These are phyloP conservation scores for Musa balbisiana DNA, from an alignment of 202 grass and related monocot genomes.

Conservation along the genomic window DNA sequence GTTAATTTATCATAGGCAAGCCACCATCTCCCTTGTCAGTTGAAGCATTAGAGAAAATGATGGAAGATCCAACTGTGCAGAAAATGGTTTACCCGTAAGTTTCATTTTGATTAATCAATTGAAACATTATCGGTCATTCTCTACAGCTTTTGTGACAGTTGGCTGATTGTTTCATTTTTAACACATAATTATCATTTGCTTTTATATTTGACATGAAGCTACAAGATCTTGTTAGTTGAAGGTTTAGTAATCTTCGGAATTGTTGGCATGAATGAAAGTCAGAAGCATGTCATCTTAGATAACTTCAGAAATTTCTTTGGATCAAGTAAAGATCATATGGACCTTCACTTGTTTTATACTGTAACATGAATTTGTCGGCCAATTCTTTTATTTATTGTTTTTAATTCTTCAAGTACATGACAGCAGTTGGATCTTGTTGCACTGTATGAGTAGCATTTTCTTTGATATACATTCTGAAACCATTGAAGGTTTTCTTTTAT, in stretches of 20 bases:
- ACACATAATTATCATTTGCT: too few relatives aligned
- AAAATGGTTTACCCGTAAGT: slow-evolving; percentile 99
- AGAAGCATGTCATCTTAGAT: too few relatives aligned
- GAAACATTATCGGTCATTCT: neutral
- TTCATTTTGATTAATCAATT: slow-evolving; percentile 7
- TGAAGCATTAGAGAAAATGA: slow-evolving; percentile 97
- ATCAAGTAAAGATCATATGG: too few relatives aligned
- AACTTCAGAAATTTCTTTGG: too few relatives aligned
- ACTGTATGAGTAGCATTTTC: neutral
- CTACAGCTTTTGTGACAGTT: slow-evolving; percentile 21
- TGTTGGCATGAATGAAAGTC: neutral
- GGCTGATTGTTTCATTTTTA: neutral
- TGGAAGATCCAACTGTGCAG: slow-evolving; percentile 96
- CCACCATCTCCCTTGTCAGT: slow-evolving; percentile 49
- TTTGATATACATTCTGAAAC: too few relatives aligned
- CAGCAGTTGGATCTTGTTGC: neutral
- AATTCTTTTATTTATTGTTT: neutral
- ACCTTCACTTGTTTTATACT: too few relatives aligned
- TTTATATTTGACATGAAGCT: neutral
- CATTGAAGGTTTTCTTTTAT: too few relatives aligned
- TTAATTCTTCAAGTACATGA: neutral
- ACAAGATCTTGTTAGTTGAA: neutral
- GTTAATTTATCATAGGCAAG: neutral
- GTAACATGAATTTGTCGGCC: too few relatives aligned
- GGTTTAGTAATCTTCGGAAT: neutral